phyloP scores from a whole-genome alignment of 257 asterid genomes.

The Capsicum pubescens region DNA sequence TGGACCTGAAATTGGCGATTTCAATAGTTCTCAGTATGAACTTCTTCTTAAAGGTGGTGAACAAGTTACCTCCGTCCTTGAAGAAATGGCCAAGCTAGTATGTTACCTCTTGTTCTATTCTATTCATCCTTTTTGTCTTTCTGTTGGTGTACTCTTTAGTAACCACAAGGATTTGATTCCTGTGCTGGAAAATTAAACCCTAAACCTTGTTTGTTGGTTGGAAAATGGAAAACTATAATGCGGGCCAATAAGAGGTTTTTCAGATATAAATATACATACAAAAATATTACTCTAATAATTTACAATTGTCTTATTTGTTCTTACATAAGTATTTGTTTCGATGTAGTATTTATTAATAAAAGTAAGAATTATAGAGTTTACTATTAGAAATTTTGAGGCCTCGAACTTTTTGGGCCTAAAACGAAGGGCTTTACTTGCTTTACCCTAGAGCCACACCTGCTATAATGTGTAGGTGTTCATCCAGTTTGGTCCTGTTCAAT shows the following conservation, averaged over 20 bases:
- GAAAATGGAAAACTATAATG: background rate
- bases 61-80: slow-evolving; percentile 92
- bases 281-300: too few species aligned
- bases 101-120: slow-evolving; percentile 33
- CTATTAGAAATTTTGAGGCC: too few species aligned
- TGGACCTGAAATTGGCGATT: slow-evolving; percentile 38
- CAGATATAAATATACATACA: too few species aligned
- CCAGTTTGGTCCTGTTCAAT: background rate
- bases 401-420: too few species aligned
- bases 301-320: too few species aligned
- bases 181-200: slow-evolving; percentile 15
- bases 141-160: background rate
- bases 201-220: background rate
- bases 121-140: background rate
- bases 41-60: slow-evolving; percentile 82
- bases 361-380: too few species aligned
- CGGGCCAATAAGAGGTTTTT: too few species aligned
- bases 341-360: too few species aligned
- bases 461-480: background rate
- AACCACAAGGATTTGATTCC: background rate
- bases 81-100: slow-evolving; percentile 90
- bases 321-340: too few species aligned
- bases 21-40: slow-evolving; percentile 65
- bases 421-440: too few species aligned
- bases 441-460: too few species aligned